Base-by-base conservation (phyloP, 371 early-diverging fungal genomes). In the Blyttiomyces sp. region DNA sequence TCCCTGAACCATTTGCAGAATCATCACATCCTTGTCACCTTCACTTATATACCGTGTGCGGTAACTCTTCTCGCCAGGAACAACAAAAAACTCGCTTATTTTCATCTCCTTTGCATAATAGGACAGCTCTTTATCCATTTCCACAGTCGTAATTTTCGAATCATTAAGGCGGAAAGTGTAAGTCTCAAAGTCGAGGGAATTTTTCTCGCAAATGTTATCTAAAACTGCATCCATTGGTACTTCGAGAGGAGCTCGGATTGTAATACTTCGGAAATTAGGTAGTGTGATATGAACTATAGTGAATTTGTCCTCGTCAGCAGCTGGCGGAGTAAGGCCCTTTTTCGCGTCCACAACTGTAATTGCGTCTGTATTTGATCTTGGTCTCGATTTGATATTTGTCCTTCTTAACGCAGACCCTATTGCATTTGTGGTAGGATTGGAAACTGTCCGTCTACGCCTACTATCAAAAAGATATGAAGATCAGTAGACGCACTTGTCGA, bases 11-110 rank as follows among this genome's bases (percentile, higher is more conserved):
- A 53, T 36, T 55, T 76, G 70, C 43, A 76, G 36, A 13, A 74
- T 66, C 69, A 79, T 71, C 2, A 76, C 76, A 50, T 82, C 83
- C 32, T 54, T 30, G 1, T 64, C 83, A 26, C 61, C 70, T 50
- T 81, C 78, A 28, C 53, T 76, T 35, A 77, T 57, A 32, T 65
- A 63, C 39, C 66, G 64, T 4, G 81, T 71, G 42, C 72, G 64
- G 63, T 77, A 80, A 16, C 57, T 33, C 63, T 80, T 80, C 19
- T 62, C 72, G 56, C 68, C 72, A 21, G 68, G 64, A 17, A 73
- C 72, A 28, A 76, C 60, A 28, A 68, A 49, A 23, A 73, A 57
- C 44, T 68, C 70, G 21, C n/a, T 32, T 13, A 72, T 32, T 19
- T 66, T 65, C 26, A 55, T 51, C 35, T 66, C 66, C 2, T 53